Evolutionary conservation across 1,139 yeast genomes (phyloP), one percentile per base, ranked within the genome.

Genomic region (Scheffersomyces titani): DNA sequence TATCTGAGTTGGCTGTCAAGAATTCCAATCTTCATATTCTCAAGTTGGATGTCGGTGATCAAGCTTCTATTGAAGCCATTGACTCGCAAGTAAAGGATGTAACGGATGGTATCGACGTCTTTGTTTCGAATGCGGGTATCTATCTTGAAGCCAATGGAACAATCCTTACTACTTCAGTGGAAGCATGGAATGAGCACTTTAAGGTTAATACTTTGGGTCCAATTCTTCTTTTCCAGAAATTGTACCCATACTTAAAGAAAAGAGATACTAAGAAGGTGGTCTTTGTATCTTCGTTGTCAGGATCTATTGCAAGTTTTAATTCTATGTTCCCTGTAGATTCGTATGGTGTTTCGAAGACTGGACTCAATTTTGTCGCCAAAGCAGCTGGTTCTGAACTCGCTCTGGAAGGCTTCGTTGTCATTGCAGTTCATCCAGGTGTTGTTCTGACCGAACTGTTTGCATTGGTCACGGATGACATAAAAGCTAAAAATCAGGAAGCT

Each of bases 341-440:
- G 3, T 46, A 46, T 46, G 48, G 48, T 11, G 21, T 19, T 19
- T 46, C 48, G 22, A 46, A 46, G 21, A 73, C 75, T 4, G 73
- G 73, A 5, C 54, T 72, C 19, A 72, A 71, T 54, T 62, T 61
- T 57, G 22, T 65, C 9, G 65, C 64, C 13, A 66, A 62, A 40
- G 60, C 58, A 40, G 54, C 72, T 20, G 61, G 66, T 19, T 51
- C 57, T 49, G 76, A 73, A 47, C 55, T 69, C 52, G 56, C 49
- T 7, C 53, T 52, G 6, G 70, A 72, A 50, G 64, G 61, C 2
- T 72, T 67, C 59, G 65, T 58, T 9, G 67, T 71, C 22, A 53
- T 72, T 7, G 58, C 72, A 9, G 57, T 72, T 47, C 70, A 70
- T 47, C 80, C 80, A 11, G 80, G 80, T 2, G 51, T 66, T 47